Evolutionary conservation across 768 basidiomycete genomes (phyloP), one percentile per base, ranked within the genome.

Genomic region (Cystobasidium tubakii): DNA sequence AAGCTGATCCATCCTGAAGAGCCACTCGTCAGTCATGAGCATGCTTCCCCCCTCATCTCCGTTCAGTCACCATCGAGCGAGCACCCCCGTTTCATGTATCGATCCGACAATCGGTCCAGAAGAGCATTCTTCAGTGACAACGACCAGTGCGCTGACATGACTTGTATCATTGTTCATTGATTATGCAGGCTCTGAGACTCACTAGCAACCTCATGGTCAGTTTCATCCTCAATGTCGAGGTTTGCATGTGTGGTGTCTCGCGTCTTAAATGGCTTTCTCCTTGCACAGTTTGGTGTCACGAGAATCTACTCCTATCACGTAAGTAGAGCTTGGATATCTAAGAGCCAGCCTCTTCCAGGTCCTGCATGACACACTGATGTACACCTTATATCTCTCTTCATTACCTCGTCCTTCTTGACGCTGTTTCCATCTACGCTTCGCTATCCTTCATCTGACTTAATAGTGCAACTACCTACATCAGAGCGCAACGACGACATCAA

Each of bases 1-100:
- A 71, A 71, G 54, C 55, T 71, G 12, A 71, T 71, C 33, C 46
- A 71, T 21, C 69, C 69, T 23, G 69, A 71, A n/a, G 69, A 71
- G 27, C 69, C 69, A 17, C 50, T 71, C 15, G 69, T 71, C 21
- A 33, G 69, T 71, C 42, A 25, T 17, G 33, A 17, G 9, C 29
- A 10, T 54, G 27, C 6, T 43, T 17, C 29, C 17, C 23, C 17
- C 2, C 42, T 21, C 21, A 23, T 19, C 27, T 25, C 64, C 34
- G 19, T 10, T 31, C n/a, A n/a, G n/a, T n/a, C n/a, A n/a, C 62
- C 62, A 27, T 9, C 27, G 7, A 63, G 62, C 62, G 15, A 50
- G 9, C 21, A 50, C 46, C 9, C 15, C 46, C 46, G n/a, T 17
- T 50, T 50, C 46, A 50, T 21, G 46, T n/a, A 50, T 50, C 46